Evolutionary conservation across 2,329 filamentous ascomycete species (phyloP).

Genomic region (Colletotrichum somersetense): DNA sequence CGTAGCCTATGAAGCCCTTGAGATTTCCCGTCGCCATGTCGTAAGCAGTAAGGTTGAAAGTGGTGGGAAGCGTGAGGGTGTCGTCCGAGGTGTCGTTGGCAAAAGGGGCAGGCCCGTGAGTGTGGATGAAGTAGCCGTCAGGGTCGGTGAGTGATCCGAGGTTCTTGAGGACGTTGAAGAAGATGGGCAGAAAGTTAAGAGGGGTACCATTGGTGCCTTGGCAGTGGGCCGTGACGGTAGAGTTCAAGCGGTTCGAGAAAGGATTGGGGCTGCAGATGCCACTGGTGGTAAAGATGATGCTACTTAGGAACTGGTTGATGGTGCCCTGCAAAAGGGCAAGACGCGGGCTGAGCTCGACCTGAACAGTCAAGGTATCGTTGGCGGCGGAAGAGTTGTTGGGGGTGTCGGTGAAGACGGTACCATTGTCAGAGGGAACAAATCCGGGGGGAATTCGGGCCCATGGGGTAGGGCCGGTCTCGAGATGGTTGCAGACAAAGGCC

Average conservation of each 20-base stretch:
- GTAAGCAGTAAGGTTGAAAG: conserved; percentile 33
- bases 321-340: conserved; percentile 37
- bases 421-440: conserved; percentile 9
- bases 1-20: conserved; percentile 39
- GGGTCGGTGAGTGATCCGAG: conserved; percentile 34
- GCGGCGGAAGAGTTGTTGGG: conserved; percentile 14
- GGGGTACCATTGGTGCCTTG: conserved; percentile 29
- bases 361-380: conserved; percentile 14
- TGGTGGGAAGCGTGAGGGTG: conserved; percentile 31
- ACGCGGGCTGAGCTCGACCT: conserved; percentile 31
- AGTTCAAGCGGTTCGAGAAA: conserved; percentile 36
- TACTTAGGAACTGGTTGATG: conserved; percentile 33
- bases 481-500: conserved; percentile 57
- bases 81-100: conserved; percentile 40
- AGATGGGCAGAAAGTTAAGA: conserved; percentile 35
- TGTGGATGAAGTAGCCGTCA: conserved; percentile 29
- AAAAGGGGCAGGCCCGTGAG: conserved; percentile 24
- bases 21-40: conserved; percentile 29
- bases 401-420: background rate
- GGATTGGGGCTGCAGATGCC: conserved; percentile 37
- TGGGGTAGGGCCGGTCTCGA: conserved; percentile 44
- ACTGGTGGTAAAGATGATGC: conserved; percentile 28
- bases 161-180: conserved; percentile 40
- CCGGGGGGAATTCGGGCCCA: conserved; percentile 13
- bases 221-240: conserved; percentile 37